Percentiles rank a stretch among this genome's conserved stretches.
Conservation (phyloP, 306 rosid species). For the Corylus avellana region DNA sequence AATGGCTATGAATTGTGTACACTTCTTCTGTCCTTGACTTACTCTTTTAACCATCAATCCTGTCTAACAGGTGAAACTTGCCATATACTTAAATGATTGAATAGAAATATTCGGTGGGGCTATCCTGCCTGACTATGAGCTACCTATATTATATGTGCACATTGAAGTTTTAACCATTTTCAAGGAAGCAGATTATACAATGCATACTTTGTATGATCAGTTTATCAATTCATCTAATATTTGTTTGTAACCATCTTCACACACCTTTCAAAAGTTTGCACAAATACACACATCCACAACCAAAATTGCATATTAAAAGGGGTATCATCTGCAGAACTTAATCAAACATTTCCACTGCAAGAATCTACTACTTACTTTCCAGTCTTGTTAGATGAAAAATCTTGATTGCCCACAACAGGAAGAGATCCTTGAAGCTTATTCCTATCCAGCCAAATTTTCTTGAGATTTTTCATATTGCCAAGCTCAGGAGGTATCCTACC, state of each 20-base stretch:
- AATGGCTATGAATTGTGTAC: neutral
- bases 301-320: neutral
- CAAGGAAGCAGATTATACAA: neutral
- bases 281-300: neutral
- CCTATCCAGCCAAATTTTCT: slow-evolving; percentile 82
- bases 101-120: neutral
- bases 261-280: neutral
- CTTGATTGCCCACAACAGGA: slow-evolving; percentile 54
- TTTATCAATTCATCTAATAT: neutral
- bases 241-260: neutral
- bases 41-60: neutral
- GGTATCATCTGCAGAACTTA: neutral
- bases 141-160: neutral
- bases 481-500: slow-evolving; percentile 69
- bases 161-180: neutral
- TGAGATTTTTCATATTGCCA: slow-evolving; percentile 71
- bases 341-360: slow-evolving; percentile 19
- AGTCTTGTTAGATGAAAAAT: slow-evolving; percentile 35
- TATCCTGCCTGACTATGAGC: neutral
- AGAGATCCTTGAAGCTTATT: slow-evolving; percentile 81
- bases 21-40: neutral
- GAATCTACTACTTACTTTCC: slow-evolving; percentile 62
- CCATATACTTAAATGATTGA: neutral
- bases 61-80: neutral
- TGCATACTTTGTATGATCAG: neutral